Conservation (phyloP, 352 stramenopile species). For the Elongisporangium prolatum region DNA sequence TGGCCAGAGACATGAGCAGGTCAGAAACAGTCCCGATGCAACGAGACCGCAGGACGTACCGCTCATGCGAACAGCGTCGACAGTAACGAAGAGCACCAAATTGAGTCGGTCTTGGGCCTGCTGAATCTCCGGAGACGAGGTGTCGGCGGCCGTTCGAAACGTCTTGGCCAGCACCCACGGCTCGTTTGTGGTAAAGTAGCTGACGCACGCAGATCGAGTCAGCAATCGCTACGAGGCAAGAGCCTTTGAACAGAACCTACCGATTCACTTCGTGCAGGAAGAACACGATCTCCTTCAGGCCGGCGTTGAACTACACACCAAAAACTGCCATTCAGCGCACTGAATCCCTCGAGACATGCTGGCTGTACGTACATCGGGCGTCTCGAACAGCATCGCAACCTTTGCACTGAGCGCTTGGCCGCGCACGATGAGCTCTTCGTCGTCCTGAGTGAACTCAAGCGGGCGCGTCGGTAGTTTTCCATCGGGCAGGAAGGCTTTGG, state of each 20-base stretch:
- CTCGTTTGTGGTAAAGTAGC: constrained; percentile 75
- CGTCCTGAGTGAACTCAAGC: constrained; percentile 30
- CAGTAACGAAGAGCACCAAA: constrained; percentile 66
- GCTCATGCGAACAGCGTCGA: constrained; percentile 65
- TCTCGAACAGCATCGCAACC: constrained; percentile 55
- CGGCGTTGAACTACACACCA: constrained; percentile 51
- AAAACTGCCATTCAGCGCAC: constrained; percentile 2
- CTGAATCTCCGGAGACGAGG: constrained; percentile 24
- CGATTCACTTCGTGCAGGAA: constrained; percentile 81
- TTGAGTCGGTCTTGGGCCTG: constrained; percentile 41
- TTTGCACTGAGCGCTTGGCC: constrained; percentile 38
- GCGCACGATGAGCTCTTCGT: constrained; percentile 49
- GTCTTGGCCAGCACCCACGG: constrained; percentile 75
- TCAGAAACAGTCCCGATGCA: constrained; percentile 1
- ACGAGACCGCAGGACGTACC: constrained; percentile 25
- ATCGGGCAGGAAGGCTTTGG: constrained; percentile 52
- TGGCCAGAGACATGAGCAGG: constrained; percentile 13
- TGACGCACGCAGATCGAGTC: constrained; percentile 9
- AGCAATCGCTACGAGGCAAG: background rate
- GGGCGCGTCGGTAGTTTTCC: constrained; percentile 42
- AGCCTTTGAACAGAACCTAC: constrained; percentile 12
- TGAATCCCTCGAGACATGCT: background rate
- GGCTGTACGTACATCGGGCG: constrained; percentile 50
- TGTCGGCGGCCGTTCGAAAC: constrained; percentile 27
- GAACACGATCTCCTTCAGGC: constrained; percentile 71